phyloP scores from a whole-genome alignment of 768 basidiomycete genomes.

The Gloeopeniophorella convolvens region DNA sequence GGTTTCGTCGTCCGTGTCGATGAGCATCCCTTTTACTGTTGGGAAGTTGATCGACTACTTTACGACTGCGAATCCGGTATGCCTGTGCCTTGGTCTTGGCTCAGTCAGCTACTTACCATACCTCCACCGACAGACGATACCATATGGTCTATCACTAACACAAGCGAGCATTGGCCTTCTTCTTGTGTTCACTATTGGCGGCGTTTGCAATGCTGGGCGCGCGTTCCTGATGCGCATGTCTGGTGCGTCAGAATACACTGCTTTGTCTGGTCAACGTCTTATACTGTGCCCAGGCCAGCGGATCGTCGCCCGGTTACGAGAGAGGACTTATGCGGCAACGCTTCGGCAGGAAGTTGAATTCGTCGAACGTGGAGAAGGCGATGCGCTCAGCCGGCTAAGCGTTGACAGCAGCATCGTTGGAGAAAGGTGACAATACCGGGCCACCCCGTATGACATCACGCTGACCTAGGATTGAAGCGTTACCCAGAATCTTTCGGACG shows the following conservation, averaged over 20 bases:
- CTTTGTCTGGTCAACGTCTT: neutral
- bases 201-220: slow-evolving; percentile 77
- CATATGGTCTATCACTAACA: slow-evolving; percentile 71
- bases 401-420: slow-evolving; percentile 92
- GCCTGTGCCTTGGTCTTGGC: slow-evolving; percentile 23
- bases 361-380: slow-evolving; percentile 88
- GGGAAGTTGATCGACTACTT: slow-evolving; percentile 95
- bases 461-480: slow-evolving; percentile 37
- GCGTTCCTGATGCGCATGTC: slow-evolving; percentile 82
- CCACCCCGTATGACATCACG: too few species aligned
- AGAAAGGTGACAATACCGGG: slow-evolving; percentile 67
- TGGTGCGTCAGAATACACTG: slow-evolving; percentile 40
- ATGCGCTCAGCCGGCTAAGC: slow-evolving; percentile 85
- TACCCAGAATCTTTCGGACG: slow-evolving; percentile 76
- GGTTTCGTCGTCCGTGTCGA: slow-evolving; percentile 84
- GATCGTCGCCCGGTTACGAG: slow-evolving; percentile 82
- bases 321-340: slow-evolving; percentile 77
- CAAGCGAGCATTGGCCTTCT: slow-evolving; percentile 74
- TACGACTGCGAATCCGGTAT: slow-evolving; percentile 61
- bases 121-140: slow-evolving; percentile 36
- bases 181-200: slow-evolving; percentile 78
- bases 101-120: neutral
- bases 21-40: slow-evolving; percentile 90
- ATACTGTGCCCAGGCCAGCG: slow-evolving; percentile 53
- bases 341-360: slow-evolving; percentile 88